These are phyloP conservation scores for Corynespora cassiicola DNA, from an alignment of 2,329 filamentous ascomycete species.

Conservation along the genomic window DNA sequence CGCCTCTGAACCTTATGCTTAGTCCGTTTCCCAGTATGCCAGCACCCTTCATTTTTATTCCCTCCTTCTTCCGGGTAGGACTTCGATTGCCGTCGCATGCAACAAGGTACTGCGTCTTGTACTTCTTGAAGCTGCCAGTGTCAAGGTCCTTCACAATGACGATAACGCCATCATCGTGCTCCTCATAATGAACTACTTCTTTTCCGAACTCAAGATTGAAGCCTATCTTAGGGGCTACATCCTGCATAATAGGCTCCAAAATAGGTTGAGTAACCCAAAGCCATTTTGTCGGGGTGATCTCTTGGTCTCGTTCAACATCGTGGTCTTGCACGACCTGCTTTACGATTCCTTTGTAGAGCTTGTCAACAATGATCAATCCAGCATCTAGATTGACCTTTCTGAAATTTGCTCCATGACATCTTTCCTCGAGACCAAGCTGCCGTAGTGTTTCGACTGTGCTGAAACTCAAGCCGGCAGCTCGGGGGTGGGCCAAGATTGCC, in stretches of 20 bases:
- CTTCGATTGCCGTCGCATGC: conserved; percentile 8
- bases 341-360: conserved; percentile 1
- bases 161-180: conserved; percentile 1
- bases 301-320: background rate
- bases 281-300: conserved; percentile 4
- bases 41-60: conserved; percentile 4
- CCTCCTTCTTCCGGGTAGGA: conserved; percentile 1
- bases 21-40: conserved; percentile 4
- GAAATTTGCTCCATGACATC: background rate
- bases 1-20: background rate
- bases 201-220: conserved; percentile 1
- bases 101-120: conserved; percentile 5
- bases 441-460: conserved; percentile 5
- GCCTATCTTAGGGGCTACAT: background rate
- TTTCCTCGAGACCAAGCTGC: conserved; percentile 3
- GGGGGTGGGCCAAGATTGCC: conserved; percentile 1
- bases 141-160: conserved; percentile 3
- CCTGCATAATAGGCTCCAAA: conserved; percentile 6
- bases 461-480: conserved; percentile 4
- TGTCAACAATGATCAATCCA: conserved; percentile 6
- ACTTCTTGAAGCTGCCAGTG: conserved; percentile 3
- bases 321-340: conserved; percentile 3
- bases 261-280: conserved; percentile 7
- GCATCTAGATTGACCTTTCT: conserved; percentile 5
- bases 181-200: conserved; percentile 7